Base-by-base conservation (phyloP, 2,329 filamentous ascomycete species). In the Hypoxylon sp. region DNA sequence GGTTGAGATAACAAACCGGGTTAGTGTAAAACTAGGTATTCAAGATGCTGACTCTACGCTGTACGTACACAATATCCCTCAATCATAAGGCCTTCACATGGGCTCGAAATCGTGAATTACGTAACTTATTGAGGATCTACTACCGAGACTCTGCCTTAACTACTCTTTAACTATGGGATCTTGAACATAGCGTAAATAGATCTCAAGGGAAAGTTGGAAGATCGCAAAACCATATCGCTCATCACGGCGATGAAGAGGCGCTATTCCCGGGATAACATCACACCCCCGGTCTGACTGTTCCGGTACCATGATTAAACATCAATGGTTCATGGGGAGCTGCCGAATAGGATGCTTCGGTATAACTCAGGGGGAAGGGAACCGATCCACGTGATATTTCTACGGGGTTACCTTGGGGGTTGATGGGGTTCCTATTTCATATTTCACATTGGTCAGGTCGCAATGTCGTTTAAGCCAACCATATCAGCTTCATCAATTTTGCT, bases 391-490 rank as follows among this genome's bases (percentile, higher is more conserved):
- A 63, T 60, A 17, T 20, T 48, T 20, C 14, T 25, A 61, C 40
- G 20, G 46, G 55, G 56, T 31, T 6, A n/a, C 40, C 11, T 22
- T 7, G 40, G 57, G 55, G 31, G 22, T 30, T 17, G 25, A 22
- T 10, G 44, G 55, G 61, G 55, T 65, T 64, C 31, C 51, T 53
- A 60, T 65, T 68, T 68, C 64, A 68, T 72, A 70, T 66, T 65
- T 69, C 30, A 66, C 30, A 66, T 48, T 60, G 61, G 61, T 58
- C 64, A 59, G 64, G 61, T 66, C 59, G 61, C 61, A 63, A 58
- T 46, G 51, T 55, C 42, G 44, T 64, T 65, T 63, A 54, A 57
- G 37, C 61, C 64, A 68, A 64, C 58, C 67, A 66, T 63, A 63
- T 61, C 55, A 35, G 54, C 63, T 66, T 62, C 48, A 40, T 11